Evolutionary conservation across 2,329 filamentous ascomycete species (phyloP), one percentile per base, ranked within the genome.

Genomic region (Xylariaceae sp.): DNA sequence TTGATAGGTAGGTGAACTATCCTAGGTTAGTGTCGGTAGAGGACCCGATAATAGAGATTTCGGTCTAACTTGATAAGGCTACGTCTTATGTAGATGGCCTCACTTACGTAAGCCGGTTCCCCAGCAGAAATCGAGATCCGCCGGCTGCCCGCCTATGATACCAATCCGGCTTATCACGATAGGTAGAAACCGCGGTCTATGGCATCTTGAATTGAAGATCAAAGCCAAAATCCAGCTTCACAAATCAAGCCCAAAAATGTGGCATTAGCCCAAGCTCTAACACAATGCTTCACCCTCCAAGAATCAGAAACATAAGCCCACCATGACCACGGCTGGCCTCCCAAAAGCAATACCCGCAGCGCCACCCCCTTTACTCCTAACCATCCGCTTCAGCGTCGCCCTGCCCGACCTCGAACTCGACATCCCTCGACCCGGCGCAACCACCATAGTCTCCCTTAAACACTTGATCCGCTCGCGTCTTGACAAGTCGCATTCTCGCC

Each of bases 331-430:
- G 27, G 31, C 47, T 30, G 52, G 44, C 39, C 56, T 52, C 47
- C 43, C 51, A 42, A 50, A 54, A 9, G 31, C 54, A 40, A 43
- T 46, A 47, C 55, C 63, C 46, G 51, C 53, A 42, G 29, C 60
- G 40, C 42, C 61, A 42, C 41, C 59, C 12, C 54, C 60, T 11
- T 78, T 96, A 54, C 84, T 87, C 65, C 79, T 97, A 45, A 92
- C 89, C 39, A 86, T 97, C 70, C 91, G 92, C 71, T 97, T 99
- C 80, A 90, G 90, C 51, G 85, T 86, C 57, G 85, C 89, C 1
- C 80, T 92, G 54, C 86, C 90, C 12, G 94, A 97, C 70, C 81
- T 96, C 40, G 80, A 86, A 41, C 81, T 97, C 57, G 84, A 89
- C 65, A 83, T 97, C 66, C 71, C 83, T 47, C 74, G 78, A 4